Conservation (phyloP, 805 yeast species). For the Pichia cabralensis region DNA sequence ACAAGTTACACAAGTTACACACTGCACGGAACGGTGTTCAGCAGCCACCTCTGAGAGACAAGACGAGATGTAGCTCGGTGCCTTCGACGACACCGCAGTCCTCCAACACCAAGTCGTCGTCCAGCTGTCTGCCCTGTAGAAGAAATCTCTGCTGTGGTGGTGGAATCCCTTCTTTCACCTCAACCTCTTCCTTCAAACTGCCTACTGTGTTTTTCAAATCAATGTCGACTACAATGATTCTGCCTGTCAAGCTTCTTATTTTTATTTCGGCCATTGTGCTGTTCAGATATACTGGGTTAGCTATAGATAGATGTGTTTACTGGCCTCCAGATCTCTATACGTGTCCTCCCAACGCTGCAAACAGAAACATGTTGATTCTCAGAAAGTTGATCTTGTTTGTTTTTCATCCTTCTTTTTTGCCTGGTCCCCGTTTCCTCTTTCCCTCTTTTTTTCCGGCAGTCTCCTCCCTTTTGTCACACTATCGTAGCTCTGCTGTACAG, state of each 20-base stretch:
- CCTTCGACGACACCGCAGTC: constrained; percentile 77
- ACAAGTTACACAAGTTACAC: no score
- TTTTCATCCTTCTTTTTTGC: neutral
- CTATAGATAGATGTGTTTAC: no score
- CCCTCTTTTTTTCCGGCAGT: neutral
- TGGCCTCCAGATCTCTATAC: no score
- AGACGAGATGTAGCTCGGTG: constrained; percentile 77
- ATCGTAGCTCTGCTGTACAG: no score
- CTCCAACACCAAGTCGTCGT: constrained; percentile 67
- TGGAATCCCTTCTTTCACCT: constrained; percentile 95
- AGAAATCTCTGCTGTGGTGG: constrained; percentile 91
- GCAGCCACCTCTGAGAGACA: constrained; percentile 84
- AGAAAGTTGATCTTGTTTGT: no score
- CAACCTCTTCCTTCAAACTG: constrained; percentile 81
- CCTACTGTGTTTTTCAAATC: constrained; percentile 56
- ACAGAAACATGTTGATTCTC: no score
- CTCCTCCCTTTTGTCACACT: neutral
- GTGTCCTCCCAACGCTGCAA: no score
- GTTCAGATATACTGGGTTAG: no score
- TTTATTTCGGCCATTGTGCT: constrained; percentile 20
- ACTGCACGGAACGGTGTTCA: no score
- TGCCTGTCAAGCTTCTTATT: constrained; percentile 49
- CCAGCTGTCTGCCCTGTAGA: constrained; percentile 85
- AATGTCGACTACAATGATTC: constrained; percentile 67
- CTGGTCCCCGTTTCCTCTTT: no score